Evolutionary conservation across 73 alveolate genomes (phyloP).

Genomic region (Blepharisma japonicum): DNA sequence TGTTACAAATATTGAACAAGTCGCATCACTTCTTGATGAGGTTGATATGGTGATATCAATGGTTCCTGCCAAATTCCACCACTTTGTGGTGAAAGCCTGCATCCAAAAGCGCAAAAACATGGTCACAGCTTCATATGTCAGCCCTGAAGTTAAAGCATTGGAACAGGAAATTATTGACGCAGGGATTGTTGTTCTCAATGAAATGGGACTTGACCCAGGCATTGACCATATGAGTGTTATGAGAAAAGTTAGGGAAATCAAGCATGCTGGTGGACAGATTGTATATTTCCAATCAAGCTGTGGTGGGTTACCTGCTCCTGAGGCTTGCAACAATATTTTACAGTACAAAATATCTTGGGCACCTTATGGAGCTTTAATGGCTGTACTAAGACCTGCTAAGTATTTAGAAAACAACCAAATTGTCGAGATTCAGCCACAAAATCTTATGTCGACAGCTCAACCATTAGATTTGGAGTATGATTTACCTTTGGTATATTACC

Average conservation of each 20-base stretch:
- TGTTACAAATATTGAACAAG: not conserved
- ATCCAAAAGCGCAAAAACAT: conserved; percentile 34
- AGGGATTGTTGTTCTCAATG: conserved; percentile 60
- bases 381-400: conserved; percentile 53
- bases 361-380: conserved; percentile 64
- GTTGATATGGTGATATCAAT: conserved; percentile 51
- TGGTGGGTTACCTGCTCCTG: conserved; percentile 77
- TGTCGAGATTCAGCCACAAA: conserved; percentile 33
- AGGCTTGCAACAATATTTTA: conserved; percentile 56
- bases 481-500: not conserved
- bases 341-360: conserved; percentile 70
- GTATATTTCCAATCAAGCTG: conserved; percentile 61
- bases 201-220: conserved; percentile 71
- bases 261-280: conserved; percentile 43
- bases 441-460: conserved; percentile 29
- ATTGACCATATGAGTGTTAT: conserved; percentile 68
- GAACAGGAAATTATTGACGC: conserved; percentile 52
- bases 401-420: conserved; percentile 45
- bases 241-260: conserved; percentile 51
- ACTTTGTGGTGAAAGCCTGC: conserved; percentile 54
- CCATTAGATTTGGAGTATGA: not conserved
- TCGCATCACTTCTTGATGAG: not conserved
- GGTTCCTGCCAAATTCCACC: conserved; percentile 67
- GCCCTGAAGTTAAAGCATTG: conserved; percentile 43
- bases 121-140: conserved; percentile 58